Percentiles rank a stretch among this genome's conserved stretches.
Evolutionary conservation across 2,329 filamentous ascomycete species (phyloP).

Genomic region (Zymoseptoria pseudotritici): DNA sequence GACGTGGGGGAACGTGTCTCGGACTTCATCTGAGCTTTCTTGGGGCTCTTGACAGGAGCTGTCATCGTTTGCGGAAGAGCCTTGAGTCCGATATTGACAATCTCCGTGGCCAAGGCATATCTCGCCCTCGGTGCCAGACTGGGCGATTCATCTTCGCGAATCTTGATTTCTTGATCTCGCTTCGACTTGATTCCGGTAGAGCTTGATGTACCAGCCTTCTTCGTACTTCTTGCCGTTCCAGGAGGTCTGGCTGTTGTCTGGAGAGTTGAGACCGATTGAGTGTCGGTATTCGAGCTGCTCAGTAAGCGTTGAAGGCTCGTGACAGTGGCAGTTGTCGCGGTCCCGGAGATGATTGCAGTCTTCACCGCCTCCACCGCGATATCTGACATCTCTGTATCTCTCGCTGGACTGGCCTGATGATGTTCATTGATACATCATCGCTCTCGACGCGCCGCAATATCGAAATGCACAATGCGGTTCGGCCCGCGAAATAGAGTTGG

Average conservation of each 20-base stretch:
- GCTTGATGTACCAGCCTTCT: constrained; percentile 3
- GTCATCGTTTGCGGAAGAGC: constrained; percentile 61
- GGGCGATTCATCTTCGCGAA: constrained; percentile 29
- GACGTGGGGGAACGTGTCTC: not conserved
- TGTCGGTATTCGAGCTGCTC: constrained; percentile 10
- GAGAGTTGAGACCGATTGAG: not conserved
- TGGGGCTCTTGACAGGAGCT: constrained; percentile 16
- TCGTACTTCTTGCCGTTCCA: constrained; percentile 4
- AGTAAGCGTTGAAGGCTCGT: constrained; percentile 22
- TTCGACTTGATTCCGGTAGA: constrained; percentile 1
- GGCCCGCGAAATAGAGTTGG: not conserved
- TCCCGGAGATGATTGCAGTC: constrained; percentile 11
- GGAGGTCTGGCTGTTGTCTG: constrained; percentile 1
- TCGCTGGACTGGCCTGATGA: not conserved
- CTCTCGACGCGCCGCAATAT: constrained; percentile 12
- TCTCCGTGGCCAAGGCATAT: constrained; percentile 61
- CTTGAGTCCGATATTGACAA: constrained; percentile 65
- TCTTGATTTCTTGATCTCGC: constrained; percentile 26
- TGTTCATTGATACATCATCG: constrained; percentile 1
- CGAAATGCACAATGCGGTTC: constrained; percentile 2
- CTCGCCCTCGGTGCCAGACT: constrained; percentile 52
- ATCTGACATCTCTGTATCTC: not conserved
- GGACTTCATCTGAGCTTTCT: not conserved
- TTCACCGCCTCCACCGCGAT: constrained; percentile 14
- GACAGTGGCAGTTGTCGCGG: constrained; percentile 18